Percentiles rank a stretch among this genome's conserved stretches.
These are phyloP conservation scores for Onygenales sp. DNA, from an alignment of 2,329 filamentous ascomycete species.

Conservation along the genomic window DNA sequence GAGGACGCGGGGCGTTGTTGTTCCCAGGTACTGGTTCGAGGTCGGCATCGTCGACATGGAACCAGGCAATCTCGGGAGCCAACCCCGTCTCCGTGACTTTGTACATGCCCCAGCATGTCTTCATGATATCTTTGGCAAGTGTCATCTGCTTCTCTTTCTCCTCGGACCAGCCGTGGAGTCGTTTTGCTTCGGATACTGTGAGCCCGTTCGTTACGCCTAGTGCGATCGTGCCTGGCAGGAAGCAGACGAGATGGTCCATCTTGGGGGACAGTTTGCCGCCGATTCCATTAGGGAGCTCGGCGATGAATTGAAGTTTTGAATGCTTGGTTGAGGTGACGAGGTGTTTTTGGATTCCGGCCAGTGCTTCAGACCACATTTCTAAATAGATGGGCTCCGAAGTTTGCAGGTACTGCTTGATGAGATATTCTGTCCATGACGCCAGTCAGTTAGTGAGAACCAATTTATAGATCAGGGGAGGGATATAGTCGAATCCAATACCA, in stretches of 20 bases:
- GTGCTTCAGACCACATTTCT: slow-evolving; percentile 84
- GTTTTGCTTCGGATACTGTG: slow-evolving; percentile 64
- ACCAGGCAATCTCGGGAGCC: slow-evolving; percentile 91
- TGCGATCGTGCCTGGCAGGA: slow-evolving; percentile 92
- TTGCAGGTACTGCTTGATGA: slow-evolving; percentile 97
- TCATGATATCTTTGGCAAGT: slow-evolving; percentile 81
- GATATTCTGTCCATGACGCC: slow-evolving; percentile 54
- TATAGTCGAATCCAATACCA: slow-evolving; percentile 27
- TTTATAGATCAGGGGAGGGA: not conserved
- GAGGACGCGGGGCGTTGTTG: slow-evolving; percentile 17
- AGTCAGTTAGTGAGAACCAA: not conserved
- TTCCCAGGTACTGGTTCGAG: slow-evolving; percentile 22
- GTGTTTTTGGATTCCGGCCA: slow-evolving; percentile 80
- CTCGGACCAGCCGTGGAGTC: slow-evolving; percentile 61
- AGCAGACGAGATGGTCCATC: slow-evolving; percentile 97
- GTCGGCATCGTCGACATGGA: slow-evolving; percentile 52
- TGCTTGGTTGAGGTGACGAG: slow-evolving; percentile 79
- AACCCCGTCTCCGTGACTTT: slow-evolving; percentile 80
- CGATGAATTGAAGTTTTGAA: slow-evolving; percentile 77
- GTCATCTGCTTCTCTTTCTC: slow-evolving; percentile 78
- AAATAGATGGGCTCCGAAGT: slow-evolving; percentile 82
- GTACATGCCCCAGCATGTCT: slow-evolving; percentile 98
- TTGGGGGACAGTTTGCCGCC: slow-evolving; percentile 61
- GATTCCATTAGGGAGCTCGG: slow-evolving; percentile 71
- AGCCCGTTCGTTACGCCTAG: slow-evolving; percentile 74